phyloP scores from a whole-genome alignment of 1,139 yeast genomes.

The Magnusiomyces ingens region DNA sequence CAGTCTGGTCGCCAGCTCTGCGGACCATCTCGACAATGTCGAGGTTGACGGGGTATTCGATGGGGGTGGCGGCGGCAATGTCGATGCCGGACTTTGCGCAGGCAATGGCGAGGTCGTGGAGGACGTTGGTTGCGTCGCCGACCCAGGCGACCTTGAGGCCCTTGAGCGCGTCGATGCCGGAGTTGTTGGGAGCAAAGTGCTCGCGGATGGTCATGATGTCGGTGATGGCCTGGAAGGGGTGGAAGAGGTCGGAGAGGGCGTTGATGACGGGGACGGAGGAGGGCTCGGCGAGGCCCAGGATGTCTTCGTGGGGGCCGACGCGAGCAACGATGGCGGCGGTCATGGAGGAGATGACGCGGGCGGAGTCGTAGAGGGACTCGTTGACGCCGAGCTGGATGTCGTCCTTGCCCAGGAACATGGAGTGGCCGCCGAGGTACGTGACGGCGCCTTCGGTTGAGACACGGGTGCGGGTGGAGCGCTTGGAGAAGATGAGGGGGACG shows the following conservation, averaged over 20 bases:
- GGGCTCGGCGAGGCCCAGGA: constrained; percentile 54
- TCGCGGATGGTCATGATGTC: constrained; percentile 84
- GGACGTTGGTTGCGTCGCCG: constrained; percentile 93
- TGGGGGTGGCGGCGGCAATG: constrained; percentile 79
- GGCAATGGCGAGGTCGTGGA: constrained; percentile 90
- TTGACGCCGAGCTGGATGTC: constrained; percentile 94
- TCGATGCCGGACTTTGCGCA: constrained; percentile 78
- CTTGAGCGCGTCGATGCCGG: constrained; percentile 32
- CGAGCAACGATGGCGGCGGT: constrained; percentile 94
- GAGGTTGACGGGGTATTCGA: constrained; percentile 55
- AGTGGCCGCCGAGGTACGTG: constrained; percentile 87
- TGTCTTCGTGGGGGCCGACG: constrained; percentile 78
- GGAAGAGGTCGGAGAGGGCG: constrained; percentile 86
- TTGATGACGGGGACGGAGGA: constrained; percentile 88
- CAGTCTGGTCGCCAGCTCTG: constrained; percentile 46
- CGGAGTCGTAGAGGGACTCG: constrained; percentile 81
- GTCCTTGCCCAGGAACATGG: constrained; percentile 93
- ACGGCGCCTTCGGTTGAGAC: constrained; percentile 94
- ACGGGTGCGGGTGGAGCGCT: constrained; percentile 92
- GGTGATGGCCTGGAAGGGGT: constrained; percentile 92
- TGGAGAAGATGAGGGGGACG: constrained; percentile 75
- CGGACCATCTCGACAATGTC: constrained; percentile 52
- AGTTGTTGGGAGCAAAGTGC: constrained; percentile 41
- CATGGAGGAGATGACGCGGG: constrained; percentile 89
- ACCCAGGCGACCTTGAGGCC: constrained; percentile 88